Evolutionary conservation across 164 flowering plant species (phyloP).

Genomic region (Akebia trifoliata): DNA sequence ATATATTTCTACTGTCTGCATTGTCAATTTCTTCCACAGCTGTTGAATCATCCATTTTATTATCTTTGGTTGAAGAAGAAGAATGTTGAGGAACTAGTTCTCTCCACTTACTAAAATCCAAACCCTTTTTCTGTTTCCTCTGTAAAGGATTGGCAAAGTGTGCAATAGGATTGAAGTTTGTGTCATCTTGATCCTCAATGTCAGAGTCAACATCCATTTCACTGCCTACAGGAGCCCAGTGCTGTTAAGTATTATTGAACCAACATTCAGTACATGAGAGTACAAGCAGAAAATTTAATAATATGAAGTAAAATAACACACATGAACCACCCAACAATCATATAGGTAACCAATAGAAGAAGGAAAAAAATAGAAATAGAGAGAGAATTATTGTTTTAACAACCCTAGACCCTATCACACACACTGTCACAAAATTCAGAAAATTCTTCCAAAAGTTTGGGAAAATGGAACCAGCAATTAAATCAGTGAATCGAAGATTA

Average conservation of each 20-base stretch:
- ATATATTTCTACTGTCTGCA: constrained; percentile 2
- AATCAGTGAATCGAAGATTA: neutral
- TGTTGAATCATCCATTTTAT: too few species aligned
- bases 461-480: neutral
- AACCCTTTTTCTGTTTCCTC: constrained; percentile 56
- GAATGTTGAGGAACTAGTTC: constrained; percentile 33
- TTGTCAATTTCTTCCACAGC: too few species aligned
- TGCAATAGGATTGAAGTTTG: constrained; percentile 23
- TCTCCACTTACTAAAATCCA: constrained; percentile 64
- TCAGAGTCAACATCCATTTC: constrained; percentile 22
- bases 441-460: too few species aligned
- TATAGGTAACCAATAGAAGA: too few species aligned
- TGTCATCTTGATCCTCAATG: constrained; percentile 28
- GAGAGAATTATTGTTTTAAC: too few species aligned
- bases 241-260: constrained; percentile 38
- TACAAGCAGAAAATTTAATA: too few species aligned
- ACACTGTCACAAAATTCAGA: too few species aligned
- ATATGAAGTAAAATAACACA: too few species aligned
- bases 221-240: constrained; percentile 51
- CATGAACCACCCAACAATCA: too few species aligned
- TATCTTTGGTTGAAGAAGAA: constrained; percentile 2
- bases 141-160: constrained; percentile 56
- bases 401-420: too few species aligned
- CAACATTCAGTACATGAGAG: too few species aligned
- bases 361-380: too few species aligned